Conservation (phyloP, 208 protist genomes). For the Leishmania amazonensis region DNA sequence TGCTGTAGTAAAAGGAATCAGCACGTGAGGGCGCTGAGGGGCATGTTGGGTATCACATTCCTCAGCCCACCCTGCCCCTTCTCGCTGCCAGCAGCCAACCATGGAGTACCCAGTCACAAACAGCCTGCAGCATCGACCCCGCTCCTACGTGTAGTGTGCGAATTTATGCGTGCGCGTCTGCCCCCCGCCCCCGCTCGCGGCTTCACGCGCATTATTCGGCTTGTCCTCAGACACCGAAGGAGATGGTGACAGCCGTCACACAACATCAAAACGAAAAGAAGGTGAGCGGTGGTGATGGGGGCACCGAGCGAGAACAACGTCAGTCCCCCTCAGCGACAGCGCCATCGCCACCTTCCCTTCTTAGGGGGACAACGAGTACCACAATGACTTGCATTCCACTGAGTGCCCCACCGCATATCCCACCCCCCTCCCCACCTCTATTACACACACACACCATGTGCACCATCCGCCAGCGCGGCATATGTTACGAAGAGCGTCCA, state of each 20-base stretch:
- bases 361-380: background rate
- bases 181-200: background rate
- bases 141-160: too few species aligned
- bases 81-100: background rate
- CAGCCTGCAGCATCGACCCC: background rate
- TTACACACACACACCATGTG: background rate
- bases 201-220: background rate
- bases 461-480: background rate
- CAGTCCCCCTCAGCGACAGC: background rate
- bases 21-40: background rate
- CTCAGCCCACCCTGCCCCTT: background rate
- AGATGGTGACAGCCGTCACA: background rate
- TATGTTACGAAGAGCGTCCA: background rate
- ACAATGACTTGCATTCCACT: background rate
- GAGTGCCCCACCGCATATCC: too few species aligned
- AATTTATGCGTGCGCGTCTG: background rate
- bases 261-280: background rate
- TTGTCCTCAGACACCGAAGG: background rate
- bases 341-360: background rate
- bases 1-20: background rate
- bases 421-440: too few species aligned
- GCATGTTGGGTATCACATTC: background rate
- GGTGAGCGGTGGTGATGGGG: background rate
- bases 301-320: background rate
- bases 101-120: background rate